Conservation (phyloP, 441 rosid species). For the Croton setiger region DNA sequence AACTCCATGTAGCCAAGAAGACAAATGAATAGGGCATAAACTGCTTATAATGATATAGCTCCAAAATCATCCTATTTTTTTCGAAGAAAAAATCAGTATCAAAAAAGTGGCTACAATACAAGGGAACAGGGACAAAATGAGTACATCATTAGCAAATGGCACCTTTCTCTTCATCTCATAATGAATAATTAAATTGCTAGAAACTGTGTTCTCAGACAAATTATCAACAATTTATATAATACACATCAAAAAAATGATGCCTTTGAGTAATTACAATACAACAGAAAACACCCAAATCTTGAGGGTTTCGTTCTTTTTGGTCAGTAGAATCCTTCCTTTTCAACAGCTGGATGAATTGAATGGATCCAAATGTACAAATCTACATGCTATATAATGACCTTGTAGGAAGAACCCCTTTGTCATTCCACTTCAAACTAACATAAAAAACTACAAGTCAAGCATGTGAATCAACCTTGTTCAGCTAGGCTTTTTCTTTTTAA, state of each 20-base stretch:
- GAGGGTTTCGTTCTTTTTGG: neutral
- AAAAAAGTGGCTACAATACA: too few species aligned
- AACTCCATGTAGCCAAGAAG: neutral
- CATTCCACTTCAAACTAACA: constrained; percentile 17
- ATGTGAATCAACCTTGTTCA: constrained; percentile 10
- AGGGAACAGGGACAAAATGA: neutral
- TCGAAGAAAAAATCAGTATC: too few species aligned
- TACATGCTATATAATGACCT: neutral
- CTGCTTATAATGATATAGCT: neutral
- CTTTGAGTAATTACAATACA: constrained; percentile 19
- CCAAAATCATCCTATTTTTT: neutral
- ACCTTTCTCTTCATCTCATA: neutral
- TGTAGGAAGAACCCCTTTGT: constrained; percentile 1
- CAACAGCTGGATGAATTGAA: constrained; percentile 5
- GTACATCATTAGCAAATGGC: neutral
- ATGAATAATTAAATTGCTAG: constrained; percentile 2
- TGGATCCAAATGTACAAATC: constrained; percentile 17
- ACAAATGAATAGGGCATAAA: neutral
- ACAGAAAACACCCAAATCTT: constrained; percentile 4
- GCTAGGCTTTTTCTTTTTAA: constrained; percentile 37
- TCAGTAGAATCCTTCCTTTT: neutral
- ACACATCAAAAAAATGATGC: constrained; percentile 19
- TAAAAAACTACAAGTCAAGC: constrained; percentile 4
- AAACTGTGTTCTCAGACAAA: neutral
- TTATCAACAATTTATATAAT: constrained; percentile 23